A percentile compares a stretch with the other conserved stretches of the same genome.
These are phyloP conservation scores for Paramicrosporidium saccamoebae DNA, from an alignment of 371 early-diverging fungal genomes.

Conservation along the genomic window DNA sequence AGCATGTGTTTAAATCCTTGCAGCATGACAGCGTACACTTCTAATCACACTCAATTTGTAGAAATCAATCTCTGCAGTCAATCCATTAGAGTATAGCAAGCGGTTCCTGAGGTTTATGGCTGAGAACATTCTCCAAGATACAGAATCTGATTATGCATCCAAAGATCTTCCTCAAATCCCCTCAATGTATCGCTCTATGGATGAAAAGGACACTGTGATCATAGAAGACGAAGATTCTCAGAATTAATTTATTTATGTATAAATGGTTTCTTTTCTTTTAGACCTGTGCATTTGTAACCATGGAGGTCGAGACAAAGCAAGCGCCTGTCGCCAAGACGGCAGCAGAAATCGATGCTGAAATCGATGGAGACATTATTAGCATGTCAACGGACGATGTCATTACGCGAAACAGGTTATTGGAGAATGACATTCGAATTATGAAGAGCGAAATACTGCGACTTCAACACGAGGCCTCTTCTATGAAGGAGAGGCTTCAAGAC, in stretches of 20 bases:
- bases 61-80: slow-evolving; percentile 45
- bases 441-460: slow-evolving; percentile 56
- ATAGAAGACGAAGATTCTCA: no score
- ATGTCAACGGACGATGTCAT: slow-evolving; percentile 58
- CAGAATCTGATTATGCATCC: no score
- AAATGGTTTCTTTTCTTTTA: no score
- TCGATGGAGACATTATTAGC: slow-evolving; percentile 63
- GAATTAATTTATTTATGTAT: no score
- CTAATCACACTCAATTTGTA: slow-evolving; percentile 3
- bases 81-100: slow-evolving; percentile 39
- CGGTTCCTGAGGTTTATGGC: slow-evolving; percentile 64
- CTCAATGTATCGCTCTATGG: no score
- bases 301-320: no score
- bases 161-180: no score
- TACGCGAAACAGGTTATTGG: slow-evolving; percentile 63
- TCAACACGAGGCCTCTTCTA: slow-evolving; percentile 49
- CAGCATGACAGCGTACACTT: slow-evolving; percentile 20
- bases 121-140: slow-evolving; percentile 10
- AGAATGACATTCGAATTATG: slow-evolving; percentile 89
- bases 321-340: no score
- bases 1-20: slow-evolving; percentile 48
- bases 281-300: no score
- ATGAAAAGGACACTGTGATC: no score
- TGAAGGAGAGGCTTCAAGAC: slow-evolving; percentile 83
- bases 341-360: no score